Base-by-base conservation (phyloP, 192 early-diverging fungal genomes). In the Coemansia aciculifera region DNA sequence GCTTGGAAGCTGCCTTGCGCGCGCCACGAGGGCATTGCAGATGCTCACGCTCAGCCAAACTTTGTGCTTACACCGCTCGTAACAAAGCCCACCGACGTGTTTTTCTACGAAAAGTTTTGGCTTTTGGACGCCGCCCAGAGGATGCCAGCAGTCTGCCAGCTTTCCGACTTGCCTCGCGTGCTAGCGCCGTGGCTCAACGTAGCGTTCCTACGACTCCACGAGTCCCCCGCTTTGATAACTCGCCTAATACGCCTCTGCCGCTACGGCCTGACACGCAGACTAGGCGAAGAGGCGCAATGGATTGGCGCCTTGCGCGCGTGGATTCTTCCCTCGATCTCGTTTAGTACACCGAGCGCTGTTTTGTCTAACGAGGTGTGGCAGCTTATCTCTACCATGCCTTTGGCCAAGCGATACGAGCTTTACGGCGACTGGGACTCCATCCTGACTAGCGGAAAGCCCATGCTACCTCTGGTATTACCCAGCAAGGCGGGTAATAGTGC, bases 91-190 rank as follows among this genome's bases (percentile, higher is more conserved):
- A 64, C 38, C 60, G 80, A 77, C 17, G 72, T 65, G 39, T 82
- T 82, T 62, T 82, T 82, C 37, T 82, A 82, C 52, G 75, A 82
- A 17, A 69, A 68, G 36, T 82, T 82, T 54, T 82, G 80, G 80
- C 72, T 71, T 13, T 63, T 74, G 11, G 80, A 76, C 23, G 42
- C 68, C 6, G 63, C 67, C 2, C n/a, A 32, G 12, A 56, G 49
- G 49, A 49, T 82, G 19, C 80, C 75, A 11, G 37, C 23, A 27
- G 43, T 67, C 3, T 19, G 31, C 21, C 21, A 68, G 8, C n/a
- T 82, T 29, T 42, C 36, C n/a, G 63, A 59, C 40, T 8, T 77
- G 21, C 80, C 75, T 32, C 71, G 63, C 5, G 72, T 51, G 29
- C 72, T 82, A 38, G 80, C 80, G 29, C 75, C 80, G 3, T 83